Conservation (phyloP, 2,329 filamentous ascomycete species). For the Gnomoniopsis smithogilvyi region DNA sequence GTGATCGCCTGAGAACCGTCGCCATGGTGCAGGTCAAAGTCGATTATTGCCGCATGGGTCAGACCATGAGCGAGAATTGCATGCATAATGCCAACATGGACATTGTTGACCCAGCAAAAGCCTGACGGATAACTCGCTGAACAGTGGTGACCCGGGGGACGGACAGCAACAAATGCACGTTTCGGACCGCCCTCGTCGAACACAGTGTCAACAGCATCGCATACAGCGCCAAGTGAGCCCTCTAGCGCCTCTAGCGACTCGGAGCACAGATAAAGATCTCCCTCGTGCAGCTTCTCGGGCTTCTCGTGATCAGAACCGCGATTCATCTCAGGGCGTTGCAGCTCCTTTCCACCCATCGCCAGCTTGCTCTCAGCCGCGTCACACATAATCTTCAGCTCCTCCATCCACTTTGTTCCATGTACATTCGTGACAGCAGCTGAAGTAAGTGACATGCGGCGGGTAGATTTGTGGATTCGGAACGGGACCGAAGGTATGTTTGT, state of each 20-base stretch:
- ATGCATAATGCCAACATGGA: conserved; percentile 94
- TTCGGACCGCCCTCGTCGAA: conserved; percentile 62
- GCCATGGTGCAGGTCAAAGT: conserved; percentile 89
- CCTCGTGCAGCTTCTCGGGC: conserved; percentile 69
- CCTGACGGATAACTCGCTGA: conserved; percentile 86
- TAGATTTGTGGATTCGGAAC: conserved; percentile 82
- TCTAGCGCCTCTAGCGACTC: conserved; percentile 87
- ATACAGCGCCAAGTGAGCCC: conserved; percentile 86
- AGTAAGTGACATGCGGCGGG: conserved; percentile 65
- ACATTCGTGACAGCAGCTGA: conserved; percentile 83
- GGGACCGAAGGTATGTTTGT: conserved; percentile 59
- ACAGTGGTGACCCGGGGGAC: conserved; percentile 94
- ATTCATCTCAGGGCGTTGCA: conserved; percentile 65
- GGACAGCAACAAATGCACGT: conserved; percentile 86
- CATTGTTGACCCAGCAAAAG: conserved; percentile 98
- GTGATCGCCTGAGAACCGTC: conserved; percentile 95
- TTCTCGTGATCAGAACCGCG: conserved; percentile 41
- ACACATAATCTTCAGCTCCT: conserved; percentile 83
- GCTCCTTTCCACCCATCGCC: conserved; percentile 72
- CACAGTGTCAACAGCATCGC: conserved; percentile 85
- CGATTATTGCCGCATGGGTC: conserved; percentile 90
- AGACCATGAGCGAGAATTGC: conserved; percentile 78
- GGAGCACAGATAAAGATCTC: conserved; percentile 85
- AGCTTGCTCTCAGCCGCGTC: conserved; percentile 74
- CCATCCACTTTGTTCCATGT: conserved; percentile 91